These are phyloP conservation scores for Populus pruinosa DNA, from an alignment of 345 rosid genomes.

Conservation along the genomic window DNA sequence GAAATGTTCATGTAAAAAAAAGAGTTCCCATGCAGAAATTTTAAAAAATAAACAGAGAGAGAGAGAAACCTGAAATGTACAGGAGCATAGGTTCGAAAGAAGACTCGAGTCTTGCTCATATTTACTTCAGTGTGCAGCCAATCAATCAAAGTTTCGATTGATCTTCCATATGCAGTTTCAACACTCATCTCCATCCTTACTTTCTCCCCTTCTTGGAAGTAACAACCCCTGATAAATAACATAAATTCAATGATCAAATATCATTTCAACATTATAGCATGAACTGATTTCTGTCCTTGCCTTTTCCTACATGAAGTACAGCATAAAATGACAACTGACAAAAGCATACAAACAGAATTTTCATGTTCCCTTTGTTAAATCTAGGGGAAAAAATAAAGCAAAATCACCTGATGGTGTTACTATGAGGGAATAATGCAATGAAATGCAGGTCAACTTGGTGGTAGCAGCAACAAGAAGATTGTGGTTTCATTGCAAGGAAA, in stretches of 20 bases:
- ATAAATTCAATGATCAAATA: background rate
- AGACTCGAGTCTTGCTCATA: conserved; percentile 24
- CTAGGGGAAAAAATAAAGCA: no score
- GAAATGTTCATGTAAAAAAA: background rate
- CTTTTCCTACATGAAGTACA: background rate
- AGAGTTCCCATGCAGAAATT: background rate
- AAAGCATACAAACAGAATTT: background rate
- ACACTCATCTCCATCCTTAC: conserved; percentile 32
- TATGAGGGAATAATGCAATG: background rate
- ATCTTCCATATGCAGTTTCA: conserved; percentile 26
- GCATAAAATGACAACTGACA: background rate
- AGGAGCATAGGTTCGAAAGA: conserved; percentile 34
- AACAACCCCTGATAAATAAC: conserved; percentile 20
- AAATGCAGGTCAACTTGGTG: background rate
- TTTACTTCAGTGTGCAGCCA: conserved; percentile 23
- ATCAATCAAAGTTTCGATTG: conserved; percentile 23
- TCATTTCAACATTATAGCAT: background rate
- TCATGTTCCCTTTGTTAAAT: no score
- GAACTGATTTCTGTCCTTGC: background rate
- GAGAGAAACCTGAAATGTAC: conserved; percentile 32
- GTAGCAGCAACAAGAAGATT: background rate
- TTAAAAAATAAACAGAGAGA: background rate
- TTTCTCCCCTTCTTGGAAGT: conserved; percentile 29
- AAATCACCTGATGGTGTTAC: background rate
- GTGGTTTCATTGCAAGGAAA: background rate